A percentile compares a stretch with the other conserved stretches of the same genome.
phyloP scores from a whole-genome alignment of 805 yeast genomes.

The Cyberlindnera mrakii region DNA sequence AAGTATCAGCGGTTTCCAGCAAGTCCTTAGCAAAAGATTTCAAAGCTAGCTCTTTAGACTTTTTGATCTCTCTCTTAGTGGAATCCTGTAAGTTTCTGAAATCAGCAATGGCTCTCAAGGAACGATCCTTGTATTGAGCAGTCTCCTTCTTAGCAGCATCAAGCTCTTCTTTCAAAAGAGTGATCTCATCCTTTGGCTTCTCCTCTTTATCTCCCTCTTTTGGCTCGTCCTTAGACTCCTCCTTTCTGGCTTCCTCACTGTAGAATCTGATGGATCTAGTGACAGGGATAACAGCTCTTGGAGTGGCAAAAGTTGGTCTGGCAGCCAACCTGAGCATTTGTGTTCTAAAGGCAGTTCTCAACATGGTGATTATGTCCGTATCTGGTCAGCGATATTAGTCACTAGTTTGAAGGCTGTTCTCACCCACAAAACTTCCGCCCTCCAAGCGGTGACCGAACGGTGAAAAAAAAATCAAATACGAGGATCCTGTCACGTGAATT shows the following conservation, averaged over 20 bases:
- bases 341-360: constrained; percentile 16
- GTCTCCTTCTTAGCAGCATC: constrained; percentile 22
- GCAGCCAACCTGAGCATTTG: constrained; percentile 4
- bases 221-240: constrained; percentile 7
- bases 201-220: constrained; percentile 9
- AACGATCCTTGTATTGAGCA: constrained; percentile 23
- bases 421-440: constrained; percentile 5
- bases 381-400: neutral
- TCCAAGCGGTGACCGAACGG: too few relatives aligned
- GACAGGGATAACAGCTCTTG: constrained; percentile 5
- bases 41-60: constrained; percentile 24
- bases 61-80: constrained; percentile 25
- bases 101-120: constrained; percentile 24
- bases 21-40: constrained; percentile 25
- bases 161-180: constrained; percentile 12
- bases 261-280: constrained; percentile 19
- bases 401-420: neutral
- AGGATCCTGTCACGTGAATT: too few relatives aligned
- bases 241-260: constrained; percentile 24
- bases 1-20: constrained; percentile 24
- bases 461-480: too few relatives aligned
- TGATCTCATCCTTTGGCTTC: constrained; percentile 21
- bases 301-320: constrained; percentile 3
- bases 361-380: constrained; percentile 6
- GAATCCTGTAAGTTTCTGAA: constrained; percentile 26